phyloP scores from a whole-genome alignment of 805 yeast genomes.

The Saccharomycopsis schoenii region DNA sequence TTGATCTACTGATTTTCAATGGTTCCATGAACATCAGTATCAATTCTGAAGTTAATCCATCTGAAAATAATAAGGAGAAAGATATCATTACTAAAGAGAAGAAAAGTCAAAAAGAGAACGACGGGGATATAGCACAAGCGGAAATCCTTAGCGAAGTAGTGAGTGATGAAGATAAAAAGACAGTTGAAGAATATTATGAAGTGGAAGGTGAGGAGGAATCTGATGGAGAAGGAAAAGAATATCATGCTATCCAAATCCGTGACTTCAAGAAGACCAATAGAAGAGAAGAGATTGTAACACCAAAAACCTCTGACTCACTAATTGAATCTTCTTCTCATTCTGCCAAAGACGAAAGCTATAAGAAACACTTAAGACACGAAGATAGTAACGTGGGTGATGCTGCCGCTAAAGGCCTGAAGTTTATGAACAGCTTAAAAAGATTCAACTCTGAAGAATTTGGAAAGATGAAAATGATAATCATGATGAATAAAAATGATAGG shows the following conservation, averaged over 20 bases:
- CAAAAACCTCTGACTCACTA: not conserved
- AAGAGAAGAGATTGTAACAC: not conserved
- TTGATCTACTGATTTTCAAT: not conserved
- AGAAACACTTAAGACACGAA: too few species aligned
- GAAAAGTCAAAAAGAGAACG: not conserved
- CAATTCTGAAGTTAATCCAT: not conserved
- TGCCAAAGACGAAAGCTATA: not conserved
- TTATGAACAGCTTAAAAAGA: not conserved
- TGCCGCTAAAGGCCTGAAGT: not conserved
- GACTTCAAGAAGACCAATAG: not conserved
- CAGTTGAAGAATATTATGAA: not conserved
- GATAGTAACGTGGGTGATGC: not conserved
- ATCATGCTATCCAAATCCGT: not conserved
- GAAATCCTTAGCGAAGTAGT: slow-evolving; percentile 16
- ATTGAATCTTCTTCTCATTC: not conserved
- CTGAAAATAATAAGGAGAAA: not conserved
- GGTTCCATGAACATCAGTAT: not conserved
- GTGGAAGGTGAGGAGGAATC: not conserved
- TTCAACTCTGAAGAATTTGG: not conserved
- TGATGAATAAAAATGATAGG: not conserved
- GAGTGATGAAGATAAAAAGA: slow-evolving; percentile 18
- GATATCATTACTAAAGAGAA: not conserved
- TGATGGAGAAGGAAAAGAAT: slow-evolving; percentile 14
- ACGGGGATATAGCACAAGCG: not conserved
- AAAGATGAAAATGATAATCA: not conserved